Evolutionary conservation across 2,329 filamentous ascomycete genomes (phyloP), one percentile per base, ranked within the genome.

Genomic region (Emergomyces pasteurianus): DNA sequence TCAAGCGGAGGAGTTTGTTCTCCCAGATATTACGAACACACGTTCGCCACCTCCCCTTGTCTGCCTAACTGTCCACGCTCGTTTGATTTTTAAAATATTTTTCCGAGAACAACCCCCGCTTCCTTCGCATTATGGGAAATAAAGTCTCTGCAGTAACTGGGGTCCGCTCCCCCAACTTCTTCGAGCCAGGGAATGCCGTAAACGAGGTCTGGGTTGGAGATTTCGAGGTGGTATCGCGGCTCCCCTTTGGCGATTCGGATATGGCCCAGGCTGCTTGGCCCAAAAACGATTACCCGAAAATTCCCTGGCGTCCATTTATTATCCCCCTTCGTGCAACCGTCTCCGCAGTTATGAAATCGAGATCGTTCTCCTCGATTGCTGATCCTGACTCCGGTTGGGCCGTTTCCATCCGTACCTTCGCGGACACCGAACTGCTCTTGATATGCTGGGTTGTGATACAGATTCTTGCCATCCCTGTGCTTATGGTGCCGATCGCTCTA

Each of bases 301-400:
- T 74, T 38, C 72, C 73, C 2, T 75, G 73, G 73, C 71, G 71
- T 65, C 71, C 74, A 21, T 75, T 75, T 42, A 70, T 74, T 47
- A 75, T 75, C 18, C 73, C 72, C 8, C 57, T 73, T n/a, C 58
- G 60, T 18, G 65, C 60, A 23, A 38, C 52, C 4, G 26, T 59
- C 38, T 52, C 57, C 18, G 61, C 57, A n/a, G 49, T 31, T 16
- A 28, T 49, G 26, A 60, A 60, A 58, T 60, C 61, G 8, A 21
- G 36, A 54, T 42, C 49, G 23, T 9, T 54, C 3, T 23, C n/a
- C 6, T 53, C 56, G 28, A 40, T 56, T 42, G 34, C 59, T 1
- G 21, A 34, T 23, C 58, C 58, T 4, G 55, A 57, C 18, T 43
- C 36, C 5, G 47, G 26, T 12, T 54, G 43, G 57, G 1, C 23